Percentiles rank a stretch among this genome's conserved stretches.
Conservation (phyloP, 2,329 filamentous ascomycete genomes). For the Neopestalotiopsis sp. region DNA sequence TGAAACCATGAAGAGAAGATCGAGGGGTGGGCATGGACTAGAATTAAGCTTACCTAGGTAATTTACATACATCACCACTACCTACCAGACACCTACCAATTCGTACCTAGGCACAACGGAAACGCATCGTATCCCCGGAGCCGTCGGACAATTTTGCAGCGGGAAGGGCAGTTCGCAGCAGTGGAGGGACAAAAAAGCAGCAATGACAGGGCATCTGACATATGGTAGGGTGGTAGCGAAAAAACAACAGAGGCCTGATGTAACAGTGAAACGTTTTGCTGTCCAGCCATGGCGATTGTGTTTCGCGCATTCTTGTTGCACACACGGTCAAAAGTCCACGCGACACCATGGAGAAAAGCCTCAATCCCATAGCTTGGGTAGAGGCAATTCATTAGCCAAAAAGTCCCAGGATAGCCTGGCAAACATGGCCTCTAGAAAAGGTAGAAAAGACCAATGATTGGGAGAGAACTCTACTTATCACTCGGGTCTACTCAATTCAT, state of each 20-base stretch:
- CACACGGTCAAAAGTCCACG: not conserved
- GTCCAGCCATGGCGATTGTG: not conserved
- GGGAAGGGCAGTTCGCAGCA: not conserved
- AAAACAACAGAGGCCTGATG: not conserved
- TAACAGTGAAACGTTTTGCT: not conserved
- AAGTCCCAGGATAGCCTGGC: not conserved
- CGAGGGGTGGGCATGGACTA: not conserved
- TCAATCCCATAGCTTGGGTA: too few relatives aligned
- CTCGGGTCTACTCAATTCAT: not conserved
- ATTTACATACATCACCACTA: not conserved
- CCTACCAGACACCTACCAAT: not conserved
- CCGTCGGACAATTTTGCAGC: not conserved
- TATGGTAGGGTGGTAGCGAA: not conserved
- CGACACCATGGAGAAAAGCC: not conserved
- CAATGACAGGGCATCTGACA: not conserved
- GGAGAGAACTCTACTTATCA: not conserved
- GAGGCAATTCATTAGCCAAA: not conserved
- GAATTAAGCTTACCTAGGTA: constrained; percentile 1
- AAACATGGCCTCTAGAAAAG: not conserved
- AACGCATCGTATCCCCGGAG: not conserved
- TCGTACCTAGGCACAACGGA: not conserved
- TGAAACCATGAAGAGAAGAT: not conserved
- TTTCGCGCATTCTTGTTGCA: not conserved
- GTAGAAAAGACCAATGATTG: not conserved
- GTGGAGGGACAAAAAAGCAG: not conserved